A percentile compares a stretch with the other conserved stretches of the same genome.
Evolutionary conservation across 495 filamentous ascomycete genomes (phyloP).

Genomic region (Clavariopsis aquatica): DNA sequence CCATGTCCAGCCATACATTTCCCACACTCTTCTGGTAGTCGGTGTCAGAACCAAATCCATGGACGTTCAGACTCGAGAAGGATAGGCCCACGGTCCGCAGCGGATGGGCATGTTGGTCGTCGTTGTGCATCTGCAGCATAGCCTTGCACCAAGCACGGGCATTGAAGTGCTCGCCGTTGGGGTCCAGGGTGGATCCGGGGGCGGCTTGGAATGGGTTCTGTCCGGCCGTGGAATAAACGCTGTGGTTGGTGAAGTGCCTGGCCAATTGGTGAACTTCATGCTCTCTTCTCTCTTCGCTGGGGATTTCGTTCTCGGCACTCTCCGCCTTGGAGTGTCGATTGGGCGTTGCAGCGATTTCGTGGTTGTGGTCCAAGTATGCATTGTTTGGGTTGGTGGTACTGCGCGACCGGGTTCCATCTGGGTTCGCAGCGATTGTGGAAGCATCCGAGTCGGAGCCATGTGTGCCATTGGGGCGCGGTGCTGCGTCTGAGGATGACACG

Average conservation of each 20-base stretch:
- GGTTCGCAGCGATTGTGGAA: slow-evolving; percentile 25
- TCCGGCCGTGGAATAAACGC: slow-evolving; percentile 31
- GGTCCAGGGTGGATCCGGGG: slow-evolving; percentile 58
- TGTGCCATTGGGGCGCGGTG: slow-evolving; percentile 1
- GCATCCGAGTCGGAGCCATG: slow-evolving; percentile 27
- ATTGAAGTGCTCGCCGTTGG: slow-evolving; percentile 57
- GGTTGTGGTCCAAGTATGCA: neutral
- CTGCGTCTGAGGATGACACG: slow-evolving; percentile 6
- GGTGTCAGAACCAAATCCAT: slow-evolving; percentile 53
- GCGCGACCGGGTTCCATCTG: slow-evolving; percentile 10
- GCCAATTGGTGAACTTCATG: slow-evolving; percentile 42
- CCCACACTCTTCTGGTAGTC: slow-evolving; percentile 51
- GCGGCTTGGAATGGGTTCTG: slow-evolving; percentile 43
- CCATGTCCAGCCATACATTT: slow-evolving; percentile 43
- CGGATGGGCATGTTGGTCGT: slow-evolving; percentile 39
- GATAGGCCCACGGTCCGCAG: slow-evolving; percentile 48
- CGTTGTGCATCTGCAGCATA: slow-evolving; percentile 44
- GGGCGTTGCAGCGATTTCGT: slow-evolving; percentile 4
- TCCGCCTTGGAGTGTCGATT: slow-evolving; percentile 17
- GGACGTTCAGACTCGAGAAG: slow-evolving; percentile 52
- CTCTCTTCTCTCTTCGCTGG: slow-evolving; percentile 31
- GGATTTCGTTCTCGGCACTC: slow-evolving; percentile 13
- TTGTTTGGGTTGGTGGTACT: slow-evolving; percentile 12
- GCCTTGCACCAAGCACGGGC: slow-evolving; percentile 61
- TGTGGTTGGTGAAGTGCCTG: slow-evolving; percentile 38